Percentiles rank a stretch among this genome's conserved stretches.
Evolutionary conservation across 192 early-diverging fungal genomes (phyloP).

Genomic region (Linnemannia exigua): DNA sequence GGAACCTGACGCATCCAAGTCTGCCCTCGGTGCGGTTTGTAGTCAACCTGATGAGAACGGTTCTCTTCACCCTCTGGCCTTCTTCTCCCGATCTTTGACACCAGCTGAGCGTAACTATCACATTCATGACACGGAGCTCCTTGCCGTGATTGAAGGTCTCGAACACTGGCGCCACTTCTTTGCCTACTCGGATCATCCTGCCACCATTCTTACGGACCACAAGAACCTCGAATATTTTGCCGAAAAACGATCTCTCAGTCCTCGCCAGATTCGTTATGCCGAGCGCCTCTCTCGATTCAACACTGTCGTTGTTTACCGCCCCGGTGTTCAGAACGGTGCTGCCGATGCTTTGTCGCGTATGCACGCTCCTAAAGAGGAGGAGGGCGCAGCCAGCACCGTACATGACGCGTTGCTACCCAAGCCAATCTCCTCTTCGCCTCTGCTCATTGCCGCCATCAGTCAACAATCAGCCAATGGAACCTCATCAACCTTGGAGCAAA

Average conservation of each 20-base stretch:
- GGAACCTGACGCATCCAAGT: constrained; percentile 57
- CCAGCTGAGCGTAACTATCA: constrained; percentile 44
- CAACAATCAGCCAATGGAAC: too few relatives aligned
- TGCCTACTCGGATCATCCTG: not conserved
- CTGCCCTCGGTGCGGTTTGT: constrained; percentile 53
- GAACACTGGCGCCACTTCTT: constrained; percentile 48
- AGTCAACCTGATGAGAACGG: constrained; percentile 39
- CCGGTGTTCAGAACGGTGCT: constrained; percentile 35
- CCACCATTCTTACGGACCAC: constrained; percentile 10
- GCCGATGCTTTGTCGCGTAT: constrained; percentile 57
- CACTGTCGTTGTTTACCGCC: constrained; percentile 34
- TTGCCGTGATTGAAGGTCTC: constrained; percentile 36
- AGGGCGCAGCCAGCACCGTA: too few relatives aligned
- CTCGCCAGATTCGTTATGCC: too few relatives aligned
- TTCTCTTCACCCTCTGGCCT: constrained; percentile 26
- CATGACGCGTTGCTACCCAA: too few relatives aligned
- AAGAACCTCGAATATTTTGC: constrained; percentile 59
- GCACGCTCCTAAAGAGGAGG: too few relatives aligned
- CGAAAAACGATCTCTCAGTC: too few relatives aligned
- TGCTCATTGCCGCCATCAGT: too few relatives aligned
- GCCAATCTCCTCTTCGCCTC: too few relatives aligned
- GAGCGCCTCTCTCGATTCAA: too few relatives aligned
- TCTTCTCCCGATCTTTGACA: constrained; percentile 17
- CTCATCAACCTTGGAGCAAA: too few relatives aligned
- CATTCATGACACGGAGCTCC: constrained; percentile 32